Base-by-base conservation (phyloP, 805 yeast genomes). In the Vanderwaltozyma yarrowii region DNA sequence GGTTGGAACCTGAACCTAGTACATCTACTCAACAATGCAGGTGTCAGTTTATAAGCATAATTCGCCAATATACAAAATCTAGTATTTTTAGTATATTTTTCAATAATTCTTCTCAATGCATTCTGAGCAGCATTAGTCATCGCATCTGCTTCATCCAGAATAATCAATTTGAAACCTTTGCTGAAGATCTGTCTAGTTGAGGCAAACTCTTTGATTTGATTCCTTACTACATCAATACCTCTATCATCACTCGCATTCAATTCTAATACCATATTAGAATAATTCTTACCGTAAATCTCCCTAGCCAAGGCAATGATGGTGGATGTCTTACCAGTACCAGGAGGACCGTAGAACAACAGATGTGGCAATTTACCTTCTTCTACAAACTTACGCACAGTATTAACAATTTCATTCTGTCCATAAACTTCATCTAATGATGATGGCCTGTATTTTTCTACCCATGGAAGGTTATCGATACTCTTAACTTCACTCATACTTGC, bases 391-490 rank as follows among this genome's bases (percentile, higher is more conserved):
- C 87, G 73, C 14, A 92, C 84, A 8, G 96, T 89, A 25, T 73
- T 71, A 6, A 92, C 85, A 23, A 87, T 85, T 35, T 82, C 92
- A 35, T 74, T 75, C 56, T 92, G 97, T 5, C 98, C 98, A 51
- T 85, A 78, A 9, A 92, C 89, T 33, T 92, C 96, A 44, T 83
- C 86, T 36, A 92, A 65, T 2, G 78, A 69, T 25, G 67, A 65
- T 0, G 99, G 99, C 45, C 99, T 78, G 60, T 89, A 92, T 59
- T 92, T 92, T 58, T 92, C 99, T 33, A 92, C 94, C 98, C 88
- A 78, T 17, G 84, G 85, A n/a, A 78, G 58, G 46, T 74, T 76
- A 28, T 74, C 77, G 18, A 46, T 45, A 14, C 44, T 50, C 28
- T 42, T 45, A 18, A 36, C 34, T 24, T 14, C 19, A 17, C 27